These are phyloP conservation scores for Penicillium samsonianum DNA, from an alignment of 495 filamentous ascomycete species.

Conservation along the genomic window DNA sequence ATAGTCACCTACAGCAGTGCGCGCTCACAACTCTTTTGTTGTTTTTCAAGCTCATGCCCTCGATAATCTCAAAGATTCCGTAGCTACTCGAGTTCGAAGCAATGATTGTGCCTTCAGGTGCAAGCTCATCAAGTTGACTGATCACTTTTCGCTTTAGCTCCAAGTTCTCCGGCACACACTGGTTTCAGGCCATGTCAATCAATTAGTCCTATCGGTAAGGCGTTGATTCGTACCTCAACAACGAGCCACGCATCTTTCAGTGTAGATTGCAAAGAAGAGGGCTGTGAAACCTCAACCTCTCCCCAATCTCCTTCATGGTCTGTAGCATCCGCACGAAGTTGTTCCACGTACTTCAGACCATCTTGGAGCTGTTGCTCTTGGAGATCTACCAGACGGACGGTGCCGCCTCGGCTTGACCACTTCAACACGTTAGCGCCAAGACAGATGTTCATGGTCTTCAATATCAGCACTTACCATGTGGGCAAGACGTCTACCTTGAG, in stretches of 20 bases:
- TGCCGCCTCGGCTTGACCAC: slow-evolving; percentile 40
- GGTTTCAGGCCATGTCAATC: not conserved
- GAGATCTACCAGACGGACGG: slow-evolving; percentile 34
- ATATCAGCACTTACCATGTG: slow-evolving; percentile 35
- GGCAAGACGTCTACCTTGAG: slow-evolving; percentile 40
- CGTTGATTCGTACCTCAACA: slow-evolving; percentile 31
- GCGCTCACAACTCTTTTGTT: slow-evolving; percentile 30
- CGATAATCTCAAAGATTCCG: slow-evolving; percentile 36
- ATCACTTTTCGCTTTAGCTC: slow-evolving; percentile 31
- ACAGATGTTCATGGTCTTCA: not conserved
- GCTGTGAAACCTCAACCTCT: slow-evolving; percentile 18
- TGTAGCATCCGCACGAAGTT: slow-evolving; percentile 20
- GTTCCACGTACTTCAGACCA: slow-evolving; percentile 25
- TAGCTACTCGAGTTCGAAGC: slow-evolving; percentile 47
- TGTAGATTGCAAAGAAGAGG: slow-evolving; percentile 14
- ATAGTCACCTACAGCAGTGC: slow-evolving; percentile 37
- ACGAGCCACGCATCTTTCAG: slow-evolving; percentile 36
- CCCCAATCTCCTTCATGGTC: slow-evolving; percentile 19
- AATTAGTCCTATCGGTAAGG: not conserved
- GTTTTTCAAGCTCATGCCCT: slow-evolving; percentile 30
- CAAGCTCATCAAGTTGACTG: slow-evolving; percentile 31
- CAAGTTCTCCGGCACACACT: slow-evolving; percentile 42
- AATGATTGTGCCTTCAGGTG: slow-evolving; percentile 32
- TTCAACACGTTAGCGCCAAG: slow-evolving; percentile 8
- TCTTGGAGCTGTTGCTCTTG: slow-evolving; percentile 28